A percentile compares a stretch with the other conserved stretches of the same genome.
Conservation (phyloP, 1,139 yeast genomes). For the Chernovozyma sophiae-reginae region DNA sequence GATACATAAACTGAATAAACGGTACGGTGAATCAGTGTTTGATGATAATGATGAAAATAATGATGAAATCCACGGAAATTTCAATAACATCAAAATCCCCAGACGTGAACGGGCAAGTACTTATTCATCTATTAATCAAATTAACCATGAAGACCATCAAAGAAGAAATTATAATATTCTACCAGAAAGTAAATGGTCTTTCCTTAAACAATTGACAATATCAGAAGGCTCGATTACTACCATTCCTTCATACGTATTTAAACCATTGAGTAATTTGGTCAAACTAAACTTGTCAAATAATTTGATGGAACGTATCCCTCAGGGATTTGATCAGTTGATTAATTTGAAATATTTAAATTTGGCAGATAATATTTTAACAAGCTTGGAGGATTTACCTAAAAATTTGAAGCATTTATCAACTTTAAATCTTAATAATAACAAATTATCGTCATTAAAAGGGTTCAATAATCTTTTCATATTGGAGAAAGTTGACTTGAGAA, state of each 20-base stretch:
- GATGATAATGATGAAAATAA: slow-evolving; percentile 12
- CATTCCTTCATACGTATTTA: slow-evolving; percentile 44
- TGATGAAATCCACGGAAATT: slow-evolving; percentile 20
- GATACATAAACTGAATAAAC: slow-evolving; percentile 1
- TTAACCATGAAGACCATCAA: slow-evolving; percentile 5
- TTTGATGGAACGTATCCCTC: slow-evolving; percentile 46
- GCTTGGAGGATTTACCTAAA: slow-evolving; percentile 35
- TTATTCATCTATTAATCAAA: background rate
- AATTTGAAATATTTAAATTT: slow-evolving; percentile 53
- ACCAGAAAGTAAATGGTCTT: slow-evolving; percentile 48
- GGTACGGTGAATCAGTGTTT: slow-evolving; percentile 8
- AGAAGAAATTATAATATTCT: slow-evolving; percentile 20
- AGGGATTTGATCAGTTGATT: slow-evolving; percentile 45
- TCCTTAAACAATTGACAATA: slow-evolving; percentile 53
- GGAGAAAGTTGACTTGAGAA: slow-evolving; percentile 56
- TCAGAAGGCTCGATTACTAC: slow-evolving; percentile 50
- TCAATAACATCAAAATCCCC: slow-evolving; percentile 23
- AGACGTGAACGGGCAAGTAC: slow-evolving; percentile 27
- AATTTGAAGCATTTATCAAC: slow-evolving; percentile 42
- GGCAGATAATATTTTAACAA: slow-evolving; percentile 49
- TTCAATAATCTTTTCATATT: slow-evolving; percentile 42
- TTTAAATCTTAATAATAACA: slow-evolving; percentile 54
- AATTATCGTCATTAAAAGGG: slow-evolving; percentile 41
- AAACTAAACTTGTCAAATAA: slow-evolving; percentile 58
- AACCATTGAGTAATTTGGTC: slow-evolving; percentile 46